Base-by-base conservation (phyloP, 768 basidiomycete species). In the Panaeolus cyanescens region DNA sequence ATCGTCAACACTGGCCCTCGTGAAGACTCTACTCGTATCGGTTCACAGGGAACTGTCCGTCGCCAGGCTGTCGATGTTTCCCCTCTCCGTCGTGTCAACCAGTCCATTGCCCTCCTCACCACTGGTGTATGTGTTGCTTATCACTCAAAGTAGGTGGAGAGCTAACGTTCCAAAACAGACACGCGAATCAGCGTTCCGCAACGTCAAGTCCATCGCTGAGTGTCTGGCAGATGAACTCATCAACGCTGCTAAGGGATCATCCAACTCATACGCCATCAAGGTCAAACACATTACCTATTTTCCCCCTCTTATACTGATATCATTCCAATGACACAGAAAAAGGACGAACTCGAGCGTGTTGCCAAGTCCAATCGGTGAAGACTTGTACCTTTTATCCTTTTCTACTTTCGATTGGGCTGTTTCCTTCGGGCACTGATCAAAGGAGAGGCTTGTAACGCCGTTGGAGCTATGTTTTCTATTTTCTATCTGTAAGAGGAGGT, bases 241-340 rank as follows among this genome's bases (percentile, higher is more conserved):
- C 86, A 99, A 99, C 78, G 97, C 97, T 58, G 97, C 96, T 67
- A 99, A 99, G 84, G 97, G 97, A 66, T 99, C 97, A 55, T 98
- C 96, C 72, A 99, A 99, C 91, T 99, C 96, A 59, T 99, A 99
- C 76, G 96, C 96, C 64, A 99, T 99, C 86, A 99, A 98, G 93
- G 92, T 92, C 45, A 50, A 79, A 70, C 32, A 33, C 54, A 22
- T 17, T 53, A 30, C 28, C 10, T 56, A 19, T 19, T 36, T 30
- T 31, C 9, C 32, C 55, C 55, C 59, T 59, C 28, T 56, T 39
- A 57, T 45, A 31, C 64, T 34, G 31, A 59, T 32, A 53, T 59
- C 4, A 60, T 42, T 33, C 62, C 70, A 25, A 9, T 13, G 17
- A 30, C 15, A 25, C 73, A 93, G 94, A 96, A 96, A 93, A 97